Conservation (phyloP, 108 stramenopile species). For the Stephanodiscus triporus region DNA sequence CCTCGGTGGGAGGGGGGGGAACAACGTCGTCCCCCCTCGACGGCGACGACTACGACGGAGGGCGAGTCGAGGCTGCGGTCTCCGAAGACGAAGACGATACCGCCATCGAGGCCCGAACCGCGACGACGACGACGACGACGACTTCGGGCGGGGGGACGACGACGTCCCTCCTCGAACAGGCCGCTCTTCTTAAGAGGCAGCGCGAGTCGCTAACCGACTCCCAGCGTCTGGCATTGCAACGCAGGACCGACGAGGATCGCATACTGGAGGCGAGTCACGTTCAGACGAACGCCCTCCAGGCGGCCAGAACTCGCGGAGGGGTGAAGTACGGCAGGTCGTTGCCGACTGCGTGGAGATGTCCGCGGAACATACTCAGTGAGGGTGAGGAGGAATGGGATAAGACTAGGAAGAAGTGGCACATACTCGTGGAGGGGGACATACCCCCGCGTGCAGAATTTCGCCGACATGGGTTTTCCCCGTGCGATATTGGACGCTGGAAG, state of each 20-base stretch:
- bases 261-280: constrained; percentile 96
- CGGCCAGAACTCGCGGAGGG: constrained; percentile 95
- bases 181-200: constrained; percentile 77
- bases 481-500: constrained; percentile 77
- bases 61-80: background rate
- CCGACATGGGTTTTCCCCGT: constrained; percentile 93
- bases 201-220: constrained; percentile 56
- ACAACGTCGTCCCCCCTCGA: background rate
- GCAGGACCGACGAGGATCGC: constrained; percentile 83
- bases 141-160: background rate
- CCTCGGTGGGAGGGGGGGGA: constrained; percentile 37
- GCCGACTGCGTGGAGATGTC: constrained; percentile 91
- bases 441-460: constrained; percentile 90
- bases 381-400: constrained; percentile 72
- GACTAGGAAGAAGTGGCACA: constrained; percentile 95
- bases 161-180: constrained; percentile 81
- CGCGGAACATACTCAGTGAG: constrained; percentile 72
- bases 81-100: constrained; percentile 20
- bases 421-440: constrained; percentile 95
- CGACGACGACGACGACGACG: constrained; percentile 19
- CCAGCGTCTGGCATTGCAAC: constrained; percentile 62
- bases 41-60: background rate
- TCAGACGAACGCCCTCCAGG: constrained; percentile 95
- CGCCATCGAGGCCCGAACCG: constrained; percentile 13
- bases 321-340: constrained; percentile 78